These are phyloP conservation scores for Malus sylvestris DNA, from an alignment of 306 rosid genomes.

Conservation along the genomic window DNA sequence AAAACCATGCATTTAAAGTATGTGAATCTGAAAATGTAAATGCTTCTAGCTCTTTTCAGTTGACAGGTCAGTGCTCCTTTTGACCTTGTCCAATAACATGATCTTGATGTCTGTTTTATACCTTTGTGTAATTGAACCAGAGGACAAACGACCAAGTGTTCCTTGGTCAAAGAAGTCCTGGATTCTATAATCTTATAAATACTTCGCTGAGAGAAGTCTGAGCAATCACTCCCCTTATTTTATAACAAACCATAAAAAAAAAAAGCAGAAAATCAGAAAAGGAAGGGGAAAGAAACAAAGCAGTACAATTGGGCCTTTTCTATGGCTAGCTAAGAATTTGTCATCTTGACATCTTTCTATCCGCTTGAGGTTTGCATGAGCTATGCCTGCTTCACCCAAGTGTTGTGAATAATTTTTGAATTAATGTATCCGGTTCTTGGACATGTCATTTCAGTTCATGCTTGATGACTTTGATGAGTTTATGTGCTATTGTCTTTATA, in stretches of 20 bases:
- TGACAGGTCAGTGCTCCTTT: neutral
- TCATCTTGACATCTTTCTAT: neutral
- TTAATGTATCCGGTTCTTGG: no score
- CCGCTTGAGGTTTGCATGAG: neutral
- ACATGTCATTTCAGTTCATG: neutral
- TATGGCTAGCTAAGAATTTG: neutral
- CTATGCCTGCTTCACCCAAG: neutral
- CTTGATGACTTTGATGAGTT: neutral
- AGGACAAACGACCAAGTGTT: no score
- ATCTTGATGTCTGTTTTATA: neutral
- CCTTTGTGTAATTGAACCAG: neutral
- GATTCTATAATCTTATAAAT: no score
- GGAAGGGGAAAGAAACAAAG: neutral
- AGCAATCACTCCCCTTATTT: no score
- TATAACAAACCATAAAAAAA: no score
- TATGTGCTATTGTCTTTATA: neutral
- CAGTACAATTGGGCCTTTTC: neutral
- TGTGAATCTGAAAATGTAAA: neutral
- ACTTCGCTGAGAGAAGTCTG: no score
- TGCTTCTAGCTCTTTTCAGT: neutral
- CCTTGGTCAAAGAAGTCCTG: no score
- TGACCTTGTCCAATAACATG: neutral
- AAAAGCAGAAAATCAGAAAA: neutral
- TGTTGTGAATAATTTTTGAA: no score
- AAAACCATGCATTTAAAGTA: neutral